A percentile compares a stretch with the other conserved stretches of the same genome.
Conservation (phyloP, 2,329 filamentous ascomycete species). For the Pseudonectria foliicola region DNA sequence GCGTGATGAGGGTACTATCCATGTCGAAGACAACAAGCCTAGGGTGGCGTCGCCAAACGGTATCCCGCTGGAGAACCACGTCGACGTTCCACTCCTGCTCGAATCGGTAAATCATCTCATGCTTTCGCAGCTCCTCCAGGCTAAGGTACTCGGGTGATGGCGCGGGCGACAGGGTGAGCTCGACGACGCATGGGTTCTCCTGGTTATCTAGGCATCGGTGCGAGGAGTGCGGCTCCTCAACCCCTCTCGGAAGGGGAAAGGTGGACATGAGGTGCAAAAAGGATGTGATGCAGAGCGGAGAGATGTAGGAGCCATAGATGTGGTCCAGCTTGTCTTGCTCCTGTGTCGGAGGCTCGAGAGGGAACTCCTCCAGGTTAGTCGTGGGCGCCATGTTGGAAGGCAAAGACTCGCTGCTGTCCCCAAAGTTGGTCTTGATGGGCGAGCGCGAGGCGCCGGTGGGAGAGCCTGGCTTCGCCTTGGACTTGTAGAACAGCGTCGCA, state of each 20-base stretch:
- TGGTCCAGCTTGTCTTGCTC: constrained; percentile 54
- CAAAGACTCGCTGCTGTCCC: constrained; percentile 29
- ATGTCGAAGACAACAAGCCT: constrained; percentile 94
- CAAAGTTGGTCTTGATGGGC: constrained; percentile 21
- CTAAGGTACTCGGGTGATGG: constrained; percentile 57
- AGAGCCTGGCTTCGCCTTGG: constrained; percentile 20
- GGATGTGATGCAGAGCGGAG: constrained; percentile 56
- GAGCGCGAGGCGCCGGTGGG: constrained; percentile 26
- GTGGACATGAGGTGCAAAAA: constrained; percentile 60
- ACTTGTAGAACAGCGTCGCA: constrained; percentile 59
- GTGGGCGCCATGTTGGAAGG: constrained; percentile 53
- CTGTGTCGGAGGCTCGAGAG: constrained; percentile 50
- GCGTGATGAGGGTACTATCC: constrained; percentile 94
- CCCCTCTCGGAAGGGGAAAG: constrained; percentile 48
- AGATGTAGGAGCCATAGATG: constrained; percentile 59
- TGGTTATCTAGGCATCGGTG: constrained; percentile 59
- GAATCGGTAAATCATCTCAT: constrained; percentile 76
- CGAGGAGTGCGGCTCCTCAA: constrained; percentile 49
- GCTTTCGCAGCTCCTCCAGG: constrained; percentile 64
- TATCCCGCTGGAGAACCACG: constrained; percentile 68
- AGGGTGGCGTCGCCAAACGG: constrained; percentile 69
- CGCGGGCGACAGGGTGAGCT: constrained; percentile 55
- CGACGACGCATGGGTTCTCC: constrained; percentile 56
- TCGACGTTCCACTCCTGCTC: constrained; percentile 87
- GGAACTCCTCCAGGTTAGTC: constrained; percentile 49